Evolutionary conservation across 208 protist genomes (phyloP).

Genomic region (Trypanosoma conorhini): DNA sequence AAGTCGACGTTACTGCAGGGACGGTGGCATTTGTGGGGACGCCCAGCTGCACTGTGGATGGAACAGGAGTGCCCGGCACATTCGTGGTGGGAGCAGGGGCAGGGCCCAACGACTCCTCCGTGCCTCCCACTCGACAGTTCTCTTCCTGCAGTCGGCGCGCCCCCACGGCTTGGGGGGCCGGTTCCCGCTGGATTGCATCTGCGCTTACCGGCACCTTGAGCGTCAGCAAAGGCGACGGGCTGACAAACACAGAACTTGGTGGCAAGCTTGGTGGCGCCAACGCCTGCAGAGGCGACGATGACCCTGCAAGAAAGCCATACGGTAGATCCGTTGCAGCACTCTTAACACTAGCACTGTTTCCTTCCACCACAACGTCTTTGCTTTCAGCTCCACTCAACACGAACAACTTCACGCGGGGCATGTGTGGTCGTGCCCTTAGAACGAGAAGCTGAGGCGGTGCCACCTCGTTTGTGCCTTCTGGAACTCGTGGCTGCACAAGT

Average conservation of each 20-base stretch:
- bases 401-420: conserved; percentile 27
- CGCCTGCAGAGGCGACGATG: conserved; percentile 9
- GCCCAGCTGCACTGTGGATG: neutral
- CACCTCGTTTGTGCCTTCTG: neutral
- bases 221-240: conserved; percentile 45
- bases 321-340: neutral
- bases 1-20: neutral
- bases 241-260: conserved; percentile 52
- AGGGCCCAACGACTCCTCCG: neutral
- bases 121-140: conserved; percentile 3
- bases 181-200: neutral
- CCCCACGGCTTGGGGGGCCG: neutral
- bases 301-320: conserved; percentile 18
- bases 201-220: conserved; percentile 6
- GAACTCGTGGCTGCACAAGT: neutral
- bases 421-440: conserved; percentile 5
- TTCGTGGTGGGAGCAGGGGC: neutral
- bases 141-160: conserved; percentile 2
- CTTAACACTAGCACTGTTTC: neutral
- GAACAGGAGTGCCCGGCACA: conserved; percentile 4
- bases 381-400: neutral
- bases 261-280: conserved; percentile 53
- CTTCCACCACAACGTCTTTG: neutral
- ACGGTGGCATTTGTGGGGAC: neutral
- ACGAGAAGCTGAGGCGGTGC: conserved; percentile 17